Evolutionary conservation across 768 basidiomycete species (phyloP).

Genomic region (Phylloporus sp.): DNA sequence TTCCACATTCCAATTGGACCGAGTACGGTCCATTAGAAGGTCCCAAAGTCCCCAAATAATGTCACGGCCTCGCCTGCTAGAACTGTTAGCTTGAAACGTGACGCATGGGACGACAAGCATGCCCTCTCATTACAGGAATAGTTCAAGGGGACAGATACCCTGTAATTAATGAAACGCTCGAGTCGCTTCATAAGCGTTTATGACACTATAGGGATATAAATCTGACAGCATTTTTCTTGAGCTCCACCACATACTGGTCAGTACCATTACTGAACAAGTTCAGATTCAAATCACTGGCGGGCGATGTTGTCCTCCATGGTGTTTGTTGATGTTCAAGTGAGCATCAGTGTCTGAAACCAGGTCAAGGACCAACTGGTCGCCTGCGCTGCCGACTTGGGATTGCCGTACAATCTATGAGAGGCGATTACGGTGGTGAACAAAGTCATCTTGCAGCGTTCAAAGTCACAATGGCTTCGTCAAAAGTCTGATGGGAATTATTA

Average conservation of each 20-base stretch:
- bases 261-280: conserved; percentile 41
- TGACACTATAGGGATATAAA: conserved; percentile 27
- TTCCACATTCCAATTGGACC: conserved; percentile 34
- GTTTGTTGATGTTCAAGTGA: conserved; percentile 33
- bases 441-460: conserved; percentile 15
- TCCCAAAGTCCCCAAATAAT: conserved; percentile 41
- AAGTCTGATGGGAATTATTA: not conserved
- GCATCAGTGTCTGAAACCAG: conserved; percentile 34
- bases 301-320: conserved; percentile 35
- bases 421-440: conserved; percentile 23
- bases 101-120: conserved; percentile 1
- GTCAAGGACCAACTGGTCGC: conserved; percentile 17
- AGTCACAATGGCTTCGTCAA: not conserved
- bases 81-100: not conserved
- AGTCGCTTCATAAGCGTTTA: conserved; percentile 31
- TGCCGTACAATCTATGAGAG: conserved; percentile 32
- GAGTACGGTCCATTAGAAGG: conserved; percentile 34
- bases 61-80: conserved; percentile 41
- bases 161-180: conserved; percentile 36
- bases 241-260: conserved; percentile 34
- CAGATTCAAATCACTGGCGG: conserved; percentile 29
- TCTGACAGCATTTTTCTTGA: not conserved
- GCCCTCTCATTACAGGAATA: conserved; percentile 17
- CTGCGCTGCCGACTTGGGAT: conserved; percentile 20
- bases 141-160: conserved; percentile 19